Evolutionary conservation across 495 filamentous ascomycete species (phyloP).

Genomic region (Trichoderma orchidacearum): DNA sequence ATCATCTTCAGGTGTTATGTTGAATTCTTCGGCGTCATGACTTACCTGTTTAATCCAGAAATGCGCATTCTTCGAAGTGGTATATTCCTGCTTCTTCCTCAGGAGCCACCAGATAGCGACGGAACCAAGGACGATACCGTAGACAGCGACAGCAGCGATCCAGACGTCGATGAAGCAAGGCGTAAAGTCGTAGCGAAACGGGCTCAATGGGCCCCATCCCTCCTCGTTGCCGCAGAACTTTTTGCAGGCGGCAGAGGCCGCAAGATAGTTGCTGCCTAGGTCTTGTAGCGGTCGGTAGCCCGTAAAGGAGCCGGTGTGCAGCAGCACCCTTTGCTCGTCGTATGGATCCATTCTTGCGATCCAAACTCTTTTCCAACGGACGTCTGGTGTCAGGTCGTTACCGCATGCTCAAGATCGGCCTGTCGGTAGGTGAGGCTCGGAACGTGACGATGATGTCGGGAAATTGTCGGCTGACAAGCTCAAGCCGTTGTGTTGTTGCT

Average conservation of each 20-base stretch:
- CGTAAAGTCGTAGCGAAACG: conserved; percentile 77
- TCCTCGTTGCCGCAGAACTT: conserved; percentile 79
- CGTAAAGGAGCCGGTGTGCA: conserved; percentile 37
- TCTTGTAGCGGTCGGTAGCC: conserved; percentile 27
- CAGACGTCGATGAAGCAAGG: conserved; percentile 90
- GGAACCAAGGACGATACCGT: conserved; percentile 62
- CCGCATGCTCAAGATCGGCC: background rate
- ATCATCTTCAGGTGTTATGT: background rate
- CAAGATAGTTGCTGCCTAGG: conserved; percentile 33
- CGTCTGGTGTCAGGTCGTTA: background rate
- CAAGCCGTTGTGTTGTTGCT: background rate
- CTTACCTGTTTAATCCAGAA: conserved; percentile 85
- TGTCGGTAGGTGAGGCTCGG: background rate
- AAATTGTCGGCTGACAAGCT: too few species aligned
- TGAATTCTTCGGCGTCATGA: background rate
- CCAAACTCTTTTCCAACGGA: background rate
- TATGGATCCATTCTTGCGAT: conserved; percentile 4
- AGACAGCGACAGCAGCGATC: conserved; percentile 61
- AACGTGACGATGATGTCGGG: background rate
- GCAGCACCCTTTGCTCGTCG: conserved; percentile 27
- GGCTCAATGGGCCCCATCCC: conserved; percentile 90
- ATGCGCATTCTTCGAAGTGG: conserved; percentile 78
- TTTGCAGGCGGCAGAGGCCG: conserved; percentile 18
- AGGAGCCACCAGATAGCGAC: conserved; percentile 59
- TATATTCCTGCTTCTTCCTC: conserved; percentile 44